Percentiles rank a stretch among this genome's conserved stretches.
phyloP scores from a whole-genome alignment of 2,329 filamentous ascomycete species.

The Madurella mycetomatis region DNA sequence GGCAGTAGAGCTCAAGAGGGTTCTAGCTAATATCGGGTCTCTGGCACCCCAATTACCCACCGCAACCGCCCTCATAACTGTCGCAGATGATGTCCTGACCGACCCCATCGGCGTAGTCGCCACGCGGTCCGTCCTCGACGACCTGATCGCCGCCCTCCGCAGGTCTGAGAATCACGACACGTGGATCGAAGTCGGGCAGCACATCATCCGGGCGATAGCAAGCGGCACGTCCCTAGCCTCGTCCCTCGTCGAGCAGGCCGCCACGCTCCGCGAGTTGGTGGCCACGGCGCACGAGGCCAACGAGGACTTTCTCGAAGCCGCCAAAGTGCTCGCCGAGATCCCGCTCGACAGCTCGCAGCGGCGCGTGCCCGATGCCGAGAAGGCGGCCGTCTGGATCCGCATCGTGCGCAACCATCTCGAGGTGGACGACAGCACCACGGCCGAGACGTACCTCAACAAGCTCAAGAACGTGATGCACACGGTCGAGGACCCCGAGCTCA shows the following conservation, averaged over 20 bases:
- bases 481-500: constrained; percentile 67
- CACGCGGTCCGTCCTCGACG: constrained; percentile 27
- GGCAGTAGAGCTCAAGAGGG: constrained; percentile 19
- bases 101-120: constrained; percentile 27
- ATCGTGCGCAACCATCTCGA: constrained; percentile 94
- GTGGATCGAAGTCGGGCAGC: constrained; percentile 70
- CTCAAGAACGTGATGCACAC: constrained; percentile 88
- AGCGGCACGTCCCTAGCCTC: constrained; percentile 51
- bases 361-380: constrained; percentile 74
- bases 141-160: constrained; percentile 47
- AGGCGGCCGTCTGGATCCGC: constrained; percentile 82
- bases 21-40: constrained; percentile 25
- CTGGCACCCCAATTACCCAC: constrained; percentile 20
- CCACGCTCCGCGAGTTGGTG: constrained; percentile 71
- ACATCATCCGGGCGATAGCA: constrained; percentile 63
- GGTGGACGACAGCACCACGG: constrained; percentile 81
- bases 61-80: constrained; percentile 24
- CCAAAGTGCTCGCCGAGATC: constrained; percentile 74
- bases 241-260: constrained; percentile 81
- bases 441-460: constrained; percentile 86
- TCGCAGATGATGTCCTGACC: constrained; percentile 24
- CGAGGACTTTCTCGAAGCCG: constrained; percentile 76
- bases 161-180: constrained; percentile 57
- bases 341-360: constrained; percentile 87
- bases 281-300: constrained; percentile 78